Conservation (phyloP, 495 filamentous ascomycete species). For the Penicillium verhagenii region DNA sequence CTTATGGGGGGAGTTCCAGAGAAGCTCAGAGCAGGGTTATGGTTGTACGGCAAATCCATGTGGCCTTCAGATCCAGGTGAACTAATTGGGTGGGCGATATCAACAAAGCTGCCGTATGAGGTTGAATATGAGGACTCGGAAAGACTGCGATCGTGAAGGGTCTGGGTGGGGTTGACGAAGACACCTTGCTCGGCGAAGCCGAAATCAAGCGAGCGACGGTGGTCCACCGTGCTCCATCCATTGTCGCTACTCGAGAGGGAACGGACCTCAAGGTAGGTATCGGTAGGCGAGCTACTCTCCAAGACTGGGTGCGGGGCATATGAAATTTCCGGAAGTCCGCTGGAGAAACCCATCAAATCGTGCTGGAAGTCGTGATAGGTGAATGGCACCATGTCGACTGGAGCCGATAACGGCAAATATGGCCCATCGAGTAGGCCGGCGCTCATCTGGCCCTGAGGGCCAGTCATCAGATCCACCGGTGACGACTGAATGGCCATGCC, state of each 20-base stretch:
- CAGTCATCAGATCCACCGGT: slow-evolving; percentile 69
- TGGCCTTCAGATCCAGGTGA: slow-evolving; percentile 65
- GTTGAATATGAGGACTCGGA: slow-evolving; percentile 81
- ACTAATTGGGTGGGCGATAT: slow-evolving; percentile 69
- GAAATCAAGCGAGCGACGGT: slow-evolving; percentile 53
- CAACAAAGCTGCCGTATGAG: slow-evolving; percentile 76
- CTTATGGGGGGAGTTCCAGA: slow-evolving; percentile 27
- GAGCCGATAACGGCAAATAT: slow-evolving; percentile 65
- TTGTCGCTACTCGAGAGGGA: slow-evolving; percentile 83
- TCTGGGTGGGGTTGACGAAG: slow-evolving; percentile 85
- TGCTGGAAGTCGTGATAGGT: slow-evolving; percentile 74
- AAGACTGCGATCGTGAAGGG: slow-evolving; percentile 76
- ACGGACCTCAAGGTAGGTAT: slow-evolving; percentile 77
- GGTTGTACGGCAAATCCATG: slow-evolving; percentile 57
- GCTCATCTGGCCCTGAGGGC: slow-evolving; percentile 63
- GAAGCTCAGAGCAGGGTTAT: slow-evolving; percentile 36
- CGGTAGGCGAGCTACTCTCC: slow-evolving; percentile 78
- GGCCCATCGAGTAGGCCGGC: slow-evolving; percentile 63
- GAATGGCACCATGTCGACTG: slow-evolving; percentile 64
- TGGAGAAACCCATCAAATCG: slow-evolving; percentile 52
- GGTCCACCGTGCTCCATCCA: slow-evolving; percentile 76
- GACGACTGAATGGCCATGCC: slow-evolving; percentile 54
- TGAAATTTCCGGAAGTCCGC: slow-evolving; percentile 55
- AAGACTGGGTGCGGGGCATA: slow-evolving; percentile 48
- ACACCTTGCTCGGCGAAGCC: slow-evolving; percentile 53